Evolutionary conservation across 129 eudicot species (phyloP).

Genomic region (Chrysanthemum lavandulifolium): DNA sequence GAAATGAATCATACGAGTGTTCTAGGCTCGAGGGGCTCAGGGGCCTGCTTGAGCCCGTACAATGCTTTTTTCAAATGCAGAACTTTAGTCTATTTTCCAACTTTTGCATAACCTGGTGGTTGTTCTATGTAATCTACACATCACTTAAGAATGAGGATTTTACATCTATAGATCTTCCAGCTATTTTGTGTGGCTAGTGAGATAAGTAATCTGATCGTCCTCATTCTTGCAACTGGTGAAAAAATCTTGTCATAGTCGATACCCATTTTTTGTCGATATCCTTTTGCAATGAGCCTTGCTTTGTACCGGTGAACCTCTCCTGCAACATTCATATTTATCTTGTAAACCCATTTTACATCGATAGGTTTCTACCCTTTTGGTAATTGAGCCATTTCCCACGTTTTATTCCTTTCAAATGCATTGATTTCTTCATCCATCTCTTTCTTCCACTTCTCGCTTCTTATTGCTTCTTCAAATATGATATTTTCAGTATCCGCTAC

Average conservation of each 20-base stretch:
- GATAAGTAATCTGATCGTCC: not conserved
- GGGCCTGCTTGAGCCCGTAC: not conserved
- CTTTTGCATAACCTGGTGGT: slow-evolving; percentile 14
- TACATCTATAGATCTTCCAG: slow-evolving; percentile 3
- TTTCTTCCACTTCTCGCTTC: slow-evolving; percentile 12
- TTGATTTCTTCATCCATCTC: not conserved
- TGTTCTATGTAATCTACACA: slow-evolving; percentile 1
- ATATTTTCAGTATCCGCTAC: not conserved
- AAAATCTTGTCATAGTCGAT: not conserved
- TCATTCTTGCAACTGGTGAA: not conserved
- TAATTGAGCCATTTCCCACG: not conserved
- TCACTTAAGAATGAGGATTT: slow-evolving; percentile 4
- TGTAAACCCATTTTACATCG: slow-evolving; percentile 4
- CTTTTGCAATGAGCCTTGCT: slow-evolving; percentile 13
- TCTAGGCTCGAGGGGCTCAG: slow-evolving; percentile 11
- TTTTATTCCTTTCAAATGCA: not conserved
- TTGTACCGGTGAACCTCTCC: slow-evolving; percentile 2
- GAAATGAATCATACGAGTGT: slow-evolving; percentile 1
- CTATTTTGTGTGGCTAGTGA: not conserved
- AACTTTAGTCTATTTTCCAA: not conserved
- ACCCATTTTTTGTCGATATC: not conserved
- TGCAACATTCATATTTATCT: not conserved
- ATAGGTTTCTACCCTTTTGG: not conserved
- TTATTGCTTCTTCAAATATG: slow-evolving; percentile 1
- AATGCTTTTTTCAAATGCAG: slow-evolving; percentile 1